Conservation (phyloP, 83 land plant genomes). For the Picea abies region DNA sequence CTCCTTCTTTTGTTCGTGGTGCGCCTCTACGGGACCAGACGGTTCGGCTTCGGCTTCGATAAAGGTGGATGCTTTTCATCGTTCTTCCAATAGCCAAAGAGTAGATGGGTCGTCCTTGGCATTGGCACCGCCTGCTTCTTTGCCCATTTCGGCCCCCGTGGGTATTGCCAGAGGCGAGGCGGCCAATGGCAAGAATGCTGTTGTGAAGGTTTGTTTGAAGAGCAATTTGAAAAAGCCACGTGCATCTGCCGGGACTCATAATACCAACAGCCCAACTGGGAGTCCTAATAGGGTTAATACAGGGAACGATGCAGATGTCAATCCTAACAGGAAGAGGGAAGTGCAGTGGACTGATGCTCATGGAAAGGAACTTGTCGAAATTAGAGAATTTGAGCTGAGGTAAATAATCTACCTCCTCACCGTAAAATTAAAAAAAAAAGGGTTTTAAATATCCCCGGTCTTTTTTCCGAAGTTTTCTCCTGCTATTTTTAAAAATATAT, state of each 20-base stretch:
- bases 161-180: slow-evolving; percentile 3
- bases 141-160: background rate
- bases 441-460: background rate
- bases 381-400: slow-evolving; percentile 71
- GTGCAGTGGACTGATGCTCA: slow-evolving; percentile 69
- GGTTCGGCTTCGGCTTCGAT: slow-evolving; percentile 27
- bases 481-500: too few species aligned
- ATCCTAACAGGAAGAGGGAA: slow-evolving; percentile 48
- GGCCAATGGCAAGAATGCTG: slow-evolving; percentile 12
- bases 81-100: slow-evolving; percentile 19
- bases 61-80: slow-evolving; percentile 38
- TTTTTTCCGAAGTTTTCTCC: background rate
- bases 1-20: slow-evolving; percentile 43
- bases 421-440: background rate
- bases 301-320: slow-evolving; percentile 2
- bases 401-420: slow-evolving; percentile 8
- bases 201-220: slow-evolving; percentile 30
- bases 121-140: background rate
- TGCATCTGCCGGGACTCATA: background rate
- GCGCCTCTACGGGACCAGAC: slow-evolving; percentile 30
- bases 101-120: slow-evolving; percentile 20
- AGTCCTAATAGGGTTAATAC: background rate
- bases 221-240: slow-evolving; percentile 52
- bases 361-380: slow-evolving; percentile 61
- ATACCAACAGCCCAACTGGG: background rate